These are phyloP conservation scores for Tylopilus felleus DNA, from an alignment of 768 basidiomycete genomes.

Conservation along the genomic window DNA sequence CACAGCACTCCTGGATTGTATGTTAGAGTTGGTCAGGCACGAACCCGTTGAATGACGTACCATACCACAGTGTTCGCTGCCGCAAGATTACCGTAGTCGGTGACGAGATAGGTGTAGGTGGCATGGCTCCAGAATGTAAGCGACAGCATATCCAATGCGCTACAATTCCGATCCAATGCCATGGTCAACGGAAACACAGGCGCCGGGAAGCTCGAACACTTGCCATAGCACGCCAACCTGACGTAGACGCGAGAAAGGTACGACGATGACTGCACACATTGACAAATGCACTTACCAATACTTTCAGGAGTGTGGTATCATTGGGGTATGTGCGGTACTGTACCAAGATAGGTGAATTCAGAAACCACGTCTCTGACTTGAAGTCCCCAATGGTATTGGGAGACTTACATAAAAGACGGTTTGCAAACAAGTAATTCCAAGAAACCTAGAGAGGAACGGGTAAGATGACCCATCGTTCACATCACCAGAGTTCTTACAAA, in stretches of 20 bases:
- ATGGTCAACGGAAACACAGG: neutral
- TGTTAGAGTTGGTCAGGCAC: neutral
- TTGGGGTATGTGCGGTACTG: neutral
- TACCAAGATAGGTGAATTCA: neutral
- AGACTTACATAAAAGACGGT: neutral
- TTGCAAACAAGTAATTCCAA: slow-evolving; percentile 3
- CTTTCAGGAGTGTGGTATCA: neutral
- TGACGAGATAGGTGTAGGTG: neutral
- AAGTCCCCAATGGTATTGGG: too few species aligned
- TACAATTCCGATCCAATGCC: too few species aligned
- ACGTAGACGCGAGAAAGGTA: neutral
- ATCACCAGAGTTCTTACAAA: too few species aligned
- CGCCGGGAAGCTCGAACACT: neutral
- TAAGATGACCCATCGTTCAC: neutral
- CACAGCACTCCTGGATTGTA: neutral
- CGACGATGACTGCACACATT: too few species aligned
- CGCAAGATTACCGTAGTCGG: neutral
- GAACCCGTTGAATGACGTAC: neutral
- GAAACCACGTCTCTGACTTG: neutral
- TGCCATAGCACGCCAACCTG: slow-evolving; percentile 1
- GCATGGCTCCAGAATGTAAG: neutral
- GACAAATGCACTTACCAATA: neutral
- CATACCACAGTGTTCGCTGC: neutral
- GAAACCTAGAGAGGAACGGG: neutral
- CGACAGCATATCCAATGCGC: neutral